These are phyloP conservation scores for Myriosclerotinia curreyana DNA, from an alignment of 2,329 filamentous ascomycete genomes.

Conservation along the genomic window DNA sequence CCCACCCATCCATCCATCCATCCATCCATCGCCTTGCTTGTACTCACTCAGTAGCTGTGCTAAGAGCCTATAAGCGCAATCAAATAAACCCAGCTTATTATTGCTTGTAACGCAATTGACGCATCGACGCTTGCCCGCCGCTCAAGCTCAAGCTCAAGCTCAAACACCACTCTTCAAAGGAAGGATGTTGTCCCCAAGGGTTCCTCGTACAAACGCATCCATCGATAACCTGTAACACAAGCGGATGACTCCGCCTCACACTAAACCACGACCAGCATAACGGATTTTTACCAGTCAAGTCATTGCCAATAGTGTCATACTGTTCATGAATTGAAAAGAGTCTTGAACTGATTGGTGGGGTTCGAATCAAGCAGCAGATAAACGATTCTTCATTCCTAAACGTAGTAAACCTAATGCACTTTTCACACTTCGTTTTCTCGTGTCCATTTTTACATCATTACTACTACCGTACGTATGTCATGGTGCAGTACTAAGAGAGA, in stretches of 20 bases:
- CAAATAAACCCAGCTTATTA: conserved; percentile 10
- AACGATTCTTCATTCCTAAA: conserved; percentile 13
- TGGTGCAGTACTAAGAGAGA: background rate
- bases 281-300: too few relatives aligned
- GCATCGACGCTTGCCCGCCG: conserved; percentile 14
- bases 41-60: conserved; percentile 10
- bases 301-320: too few relatives aligned
- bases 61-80: conserved; percentile 6
- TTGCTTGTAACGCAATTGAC: conserved; percentile 9
- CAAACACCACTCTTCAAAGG: conserved; percentile 9
- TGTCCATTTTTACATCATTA: conserved; percentile 30
- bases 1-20: conserved; percentile 1
- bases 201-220: conserved; percentile 7
- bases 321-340: background rate
- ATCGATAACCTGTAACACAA: conserved; percentile 13
- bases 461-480: too few relatives aligned
- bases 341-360: background rate
- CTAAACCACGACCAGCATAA: conserved; percentile 23
- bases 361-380: conserved; percentile 17
- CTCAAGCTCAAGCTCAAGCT: conserved; percentile 18
- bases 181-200: conserved; percentile 1
- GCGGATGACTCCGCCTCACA: conserved; percentile 24
- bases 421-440: conserved; percentile 23
- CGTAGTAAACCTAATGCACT: conserved; percentile 1
- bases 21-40: conserved; percentile 15